Base-by-base conservation (phyloP, 805 yeast genomes). In the Candida xiaguanensis region DNA sequence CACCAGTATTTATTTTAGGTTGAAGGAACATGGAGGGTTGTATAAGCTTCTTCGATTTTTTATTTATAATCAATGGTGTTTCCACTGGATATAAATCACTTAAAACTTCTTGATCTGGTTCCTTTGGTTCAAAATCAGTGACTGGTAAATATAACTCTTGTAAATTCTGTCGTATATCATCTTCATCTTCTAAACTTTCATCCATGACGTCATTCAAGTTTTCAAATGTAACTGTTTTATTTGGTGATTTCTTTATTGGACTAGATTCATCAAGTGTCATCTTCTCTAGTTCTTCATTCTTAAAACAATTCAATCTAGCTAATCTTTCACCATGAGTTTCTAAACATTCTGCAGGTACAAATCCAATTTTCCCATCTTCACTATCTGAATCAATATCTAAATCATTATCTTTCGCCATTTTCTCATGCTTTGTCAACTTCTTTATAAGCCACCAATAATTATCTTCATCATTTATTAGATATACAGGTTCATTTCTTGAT, bases 381-480 rank as follows among this genome's bases (percentile, higher is more conserved):
- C 56, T 64, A 30, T 33, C 63, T 18, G 48, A 34, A 4, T 35
- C 34, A 6, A 51, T 44, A 8, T 47, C 52, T 11, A 49, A 53
- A n/a, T 35, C 40, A 8, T 28, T 43, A 22, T 22, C 26, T 31
- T 39, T 4, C 20, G 44, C 71, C 57, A 51, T 75, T 59, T 49
- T 45, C 43, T 67, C 71, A 13, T 48, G 44, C 44, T 63, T 66
- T 11, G 59, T 54, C 34, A 65, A 41, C 42, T 75, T 72, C 20
- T 67, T 59, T 20, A 93, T 91, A 8, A 91, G 68, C 98, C 99
- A 93, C 99, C 99, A 93, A 63, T 93, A 93, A 44, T 86, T 76
- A 61, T 93, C 96, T 35, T 85, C 81, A 55, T 93, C 99, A 55
- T 88, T 89, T 25, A 93, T 64, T 14, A 93, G 64, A 31, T 76